Percentiles rank a stretch among this genome's conserved stretches.
Conservation (phyloP, 345 rosid species). For the Orychophragmus violaceus region DNA sequence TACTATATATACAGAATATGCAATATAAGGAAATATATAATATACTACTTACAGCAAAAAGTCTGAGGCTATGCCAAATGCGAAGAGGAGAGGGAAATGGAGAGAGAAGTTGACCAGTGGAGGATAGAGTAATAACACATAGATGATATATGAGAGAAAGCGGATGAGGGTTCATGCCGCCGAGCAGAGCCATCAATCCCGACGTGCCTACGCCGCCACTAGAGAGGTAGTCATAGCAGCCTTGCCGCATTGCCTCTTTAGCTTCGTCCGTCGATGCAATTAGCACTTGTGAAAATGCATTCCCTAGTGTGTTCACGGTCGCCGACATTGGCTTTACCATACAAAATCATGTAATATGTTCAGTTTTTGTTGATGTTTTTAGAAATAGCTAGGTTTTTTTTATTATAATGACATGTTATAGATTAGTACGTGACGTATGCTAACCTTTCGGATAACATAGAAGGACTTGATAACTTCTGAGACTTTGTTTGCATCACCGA, state of each 20-base stretch:
- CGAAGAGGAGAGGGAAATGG: slow-evolving; percentile 35
- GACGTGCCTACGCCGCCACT: slow-evolving; percentile 24
- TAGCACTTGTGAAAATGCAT: slow-evolving; percentile 29
- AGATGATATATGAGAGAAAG: slow-evolving; percentile 31
- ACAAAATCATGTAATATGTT: neutral
- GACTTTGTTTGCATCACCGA: slow-evolving; percentile 33
- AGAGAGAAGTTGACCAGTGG: slow-evolving; percentile 24
- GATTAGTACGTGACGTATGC: neutral
- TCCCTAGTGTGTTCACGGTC: slow-evolving; percentile 36
- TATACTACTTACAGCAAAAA: slow-evolving; percentile 27
- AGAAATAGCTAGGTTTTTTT: neutral
- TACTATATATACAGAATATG: too few relatives aligned
- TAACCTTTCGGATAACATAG: slow-evolving; percentile 44
- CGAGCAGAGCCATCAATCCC: slow-evolving; percentile 28
- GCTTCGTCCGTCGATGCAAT: slow-evolving; percentile 28
- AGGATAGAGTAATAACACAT: slow-evolving; percentile 12
- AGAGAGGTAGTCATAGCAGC: slow-evolving; percentile 28
- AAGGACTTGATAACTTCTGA: slow-evolving; percentile 40
- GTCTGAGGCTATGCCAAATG: slow-evolving; percentile 27
- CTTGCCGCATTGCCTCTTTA: slow-evolving; percentile 35
- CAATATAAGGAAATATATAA: neutral
- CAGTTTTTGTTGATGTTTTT: neutral
- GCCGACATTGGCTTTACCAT: slow-evolving; percentile 33
- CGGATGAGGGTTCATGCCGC: slow-evolving; percentile 35
- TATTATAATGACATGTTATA: neutral